phyloP scores from a whole-genome alignment of 2,329 filamentous ascomycete genomes.

The Xenoacremonium recifei region DNA sequence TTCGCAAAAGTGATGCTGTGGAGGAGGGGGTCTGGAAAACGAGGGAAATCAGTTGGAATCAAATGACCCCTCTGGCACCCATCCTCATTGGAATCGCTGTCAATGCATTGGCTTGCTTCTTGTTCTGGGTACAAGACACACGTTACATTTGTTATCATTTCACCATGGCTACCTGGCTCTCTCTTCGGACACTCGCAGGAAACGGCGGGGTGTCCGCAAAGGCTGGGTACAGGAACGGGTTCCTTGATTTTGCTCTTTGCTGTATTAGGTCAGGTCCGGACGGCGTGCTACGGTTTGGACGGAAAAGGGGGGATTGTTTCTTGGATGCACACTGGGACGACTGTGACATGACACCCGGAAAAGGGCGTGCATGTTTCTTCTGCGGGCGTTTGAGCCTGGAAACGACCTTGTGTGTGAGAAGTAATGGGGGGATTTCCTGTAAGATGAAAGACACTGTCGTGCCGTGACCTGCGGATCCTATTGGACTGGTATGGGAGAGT shows the following conservation, averaged over 20 bases:
- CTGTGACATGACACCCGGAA: background rate
- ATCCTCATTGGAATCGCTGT: constrained; percentile 2
- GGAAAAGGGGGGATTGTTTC: background rate
- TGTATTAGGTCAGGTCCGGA: too few relatives aligned
- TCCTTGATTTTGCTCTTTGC: background rate
- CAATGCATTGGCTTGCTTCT: background rate
- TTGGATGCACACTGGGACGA: too few relatives aligned
- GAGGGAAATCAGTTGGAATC: constrained; percentile 11
- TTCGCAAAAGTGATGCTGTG: constrained; percentile 3
- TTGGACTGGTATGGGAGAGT: background rate
- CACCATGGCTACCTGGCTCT: constrained; percentile 8
- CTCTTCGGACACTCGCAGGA: constrained; percentile 6
- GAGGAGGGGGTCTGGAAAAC: constrained; percentile 11
- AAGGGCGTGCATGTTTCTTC: background rate
- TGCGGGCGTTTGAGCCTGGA: background rate
- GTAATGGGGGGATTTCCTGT: background rate
- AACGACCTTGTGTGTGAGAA: background rate
- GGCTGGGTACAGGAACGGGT: constrained; percentile 9
- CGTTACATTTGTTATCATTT: constrained; percentile 3
- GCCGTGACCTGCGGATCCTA: background rate
- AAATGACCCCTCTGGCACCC: constrained; percentile 6
- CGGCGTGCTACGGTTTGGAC: background rate
- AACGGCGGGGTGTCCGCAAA: constrained; percentile 11
- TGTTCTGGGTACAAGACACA: constrained; percentile 17
- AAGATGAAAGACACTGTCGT: background rate